Evolutionary conservation across 2,329 filamentous ascomycete genomes (phyloP), one percentile per base, ranked within the genome.

Genomic region (Botrytis tulipae): DNA sequence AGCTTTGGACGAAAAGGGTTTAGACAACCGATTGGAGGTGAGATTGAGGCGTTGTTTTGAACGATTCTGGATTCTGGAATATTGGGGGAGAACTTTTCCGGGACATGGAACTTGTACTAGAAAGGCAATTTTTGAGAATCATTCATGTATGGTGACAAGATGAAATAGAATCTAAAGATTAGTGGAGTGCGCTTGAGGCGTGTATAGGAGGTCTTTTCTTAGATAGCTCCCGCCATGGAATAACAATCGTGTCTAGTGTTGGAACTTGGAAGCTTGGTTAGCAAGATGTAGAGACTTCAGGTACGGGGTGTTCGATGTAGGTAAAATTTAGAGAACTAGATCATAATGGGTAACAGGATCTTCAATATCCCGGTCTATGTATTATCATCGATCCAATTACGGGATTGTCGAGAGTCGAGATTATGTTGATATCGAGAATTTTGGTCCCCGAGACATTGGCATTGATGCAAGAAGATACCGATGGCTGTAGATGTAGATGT

Each of bases 221-320:
- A 44, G 61, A 42, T 20, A 63, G 61, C 61, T 51, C 44, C 63
- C 63, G 44, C 63, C 46, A 44, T 46, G 63, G 44, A 51, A 66
- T 37, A 32, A 25, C 12, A n/a, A 54, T n/a, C 25, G 48, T n/a
- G 25, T 54, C 48, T 51, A 35, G 42, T 37, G 44, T 35, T 35
- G 61, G 35, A 63, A 63, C n/a, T 40, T n/a, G 37, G 61, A 40
- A 63, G 40, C 40, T 40, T n/a, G 37, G 37, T 10, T 29, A 22
- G 44, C 44, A 25, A 67, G 65, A 67, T 67, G 46, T 67, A 32
- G 65, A 51, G 44, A 66, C 63, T 48, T 51, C 63, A 66, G 63
- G 63, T 48, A 51, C 32, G 63, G 32, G 12, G 16, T 40, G 42
- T 46, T 67, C 37, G 32, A 25, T 44, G 42, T 32, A 32, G 25